phyloP scores from a whole-genome alignment of 495 filamentous ascomycete genomes.

The Bathelium albidoporum region DNA sequence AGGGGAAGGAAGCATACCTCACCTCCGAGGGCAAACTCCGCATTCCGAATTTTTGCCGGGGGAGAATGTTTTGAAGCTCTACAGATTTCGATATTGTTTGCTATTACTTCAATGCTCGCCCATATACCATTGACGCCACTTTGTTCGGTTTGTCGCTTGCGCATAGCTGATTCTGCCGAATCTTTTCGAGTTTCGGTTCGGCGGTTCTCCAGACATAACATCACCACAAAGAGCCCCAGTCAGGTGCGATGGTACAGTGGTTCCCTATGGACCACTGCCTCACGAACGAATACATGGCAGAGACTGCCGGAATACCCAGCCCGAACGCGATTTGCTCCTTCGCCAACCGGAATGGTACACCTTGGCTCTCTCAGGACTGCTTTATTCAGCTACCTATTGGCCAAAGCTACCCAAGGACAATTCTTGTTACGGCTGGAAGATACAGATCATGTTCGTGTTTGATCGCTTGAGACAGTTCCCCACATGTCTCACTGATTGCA shows the following conservation, averaged over 20 bases:
- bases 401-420: conserved; percentile 80
- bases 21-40: not conserved
- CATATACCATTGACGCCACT: not conserved
- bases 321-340: conserved; percentile 89
- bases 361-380: conserved; percentile 86
- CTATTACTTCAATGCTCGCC: not conserved
- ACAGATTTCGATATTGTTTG: not conserved
- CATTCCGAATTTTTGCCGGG: not conserved
- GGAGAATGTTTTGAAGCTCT: not conserved
- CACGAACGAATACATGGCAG: not conserved
- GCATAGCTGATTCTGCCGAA: not conserved
- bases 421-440: conserved; percentile 90
- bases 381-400: conserved; percentile 82
- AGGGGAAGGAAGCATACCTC: not conserved
- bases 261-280: not conserved
- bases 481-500: conserved; percentile 25
- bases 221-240: not conserved
- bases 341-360: conserved; percentile 88
- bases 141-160: not conserved
- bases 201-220: not conserved
- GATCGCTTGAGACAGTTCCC: not conserved
- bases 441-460: conserved; percentile 68
- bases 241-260: not conserved
- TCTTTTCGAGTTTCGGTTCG: not conserved
- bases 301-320: conserved; percentile 54